phyloP scores from a whole-genome alignment of 2,329 filamentous ascomycete genomes.

The Hypoxylon sp. region DNA sequence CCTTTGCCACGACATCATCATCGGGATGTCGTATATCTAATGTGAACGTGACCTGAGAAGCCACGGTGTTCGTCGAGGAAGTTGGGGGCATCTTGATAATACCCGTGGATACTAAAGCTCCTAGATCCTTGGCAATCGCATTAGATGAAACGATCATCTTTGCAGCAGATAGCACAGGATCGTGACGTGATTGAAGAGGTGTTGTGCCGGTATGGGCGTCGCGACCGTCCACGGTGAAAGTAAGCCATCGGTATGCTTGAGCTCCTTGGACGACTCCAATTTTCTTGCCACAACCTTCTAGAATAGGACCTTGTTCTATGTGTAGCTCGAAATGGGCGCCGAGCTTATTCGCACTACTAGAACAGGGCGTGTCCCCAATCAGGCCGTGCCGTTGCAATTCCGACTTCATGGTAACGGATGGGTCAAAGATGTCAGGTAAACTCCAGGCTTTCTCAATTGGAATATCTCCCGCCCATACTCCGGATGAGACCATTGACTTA shows the following conservation, averaged over 20 bases:
- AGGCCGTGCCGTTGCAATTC: constrained; percentile 45
- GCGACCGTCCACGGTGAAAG: constrained; percentile 52
- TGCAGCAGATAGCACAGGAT: constrained; percentile 48
- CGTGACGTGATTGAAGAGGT: constrained; percentile 49
- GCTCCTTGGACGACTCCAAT: constrained; percentile 44
- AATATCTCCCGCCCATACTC: constrained; percentile 38
- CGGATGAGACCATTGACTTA: constrained; percentile 35
- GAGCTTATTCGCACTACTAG: constrained; percentile 36
- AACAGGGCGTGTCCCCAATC: constrained; percentile 34
- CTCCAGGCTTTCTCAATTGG: constrained; percentile 21
- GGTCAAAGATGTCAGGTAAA: constrained; percentile 22
- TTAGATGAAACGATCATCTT: constrained; percentile 42
- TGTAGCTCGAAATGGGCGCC: constrained; percentile 47
- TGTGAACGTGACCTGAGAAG: constrained; percentile 19
- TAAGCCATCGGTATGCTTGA: constrained; percentile 49
- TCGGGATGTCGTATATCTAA: constrained; percentile 22
- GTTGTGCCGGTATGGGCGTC: constrained; percentile 56
- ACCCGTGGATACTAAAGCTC: constrained; percentile 37
- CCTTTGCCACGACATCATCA: constrained; percentile 33
- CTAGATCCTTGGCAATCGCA: constrained; percentile 32
- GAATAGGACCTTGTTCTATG: constrained; percentile 44
- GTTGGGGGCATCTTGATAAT: constrained; percentile 5
- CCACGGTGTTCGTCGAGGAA: constrained; percentile 34
- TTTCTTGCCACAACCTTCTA: constrained; percentile 31
- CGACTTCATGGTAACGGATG: constrained; percentile 35